Evolutionary conservation across 306 rosid genomes (phyloP).

Genomic region (Potentilla sterilis): DNA sequence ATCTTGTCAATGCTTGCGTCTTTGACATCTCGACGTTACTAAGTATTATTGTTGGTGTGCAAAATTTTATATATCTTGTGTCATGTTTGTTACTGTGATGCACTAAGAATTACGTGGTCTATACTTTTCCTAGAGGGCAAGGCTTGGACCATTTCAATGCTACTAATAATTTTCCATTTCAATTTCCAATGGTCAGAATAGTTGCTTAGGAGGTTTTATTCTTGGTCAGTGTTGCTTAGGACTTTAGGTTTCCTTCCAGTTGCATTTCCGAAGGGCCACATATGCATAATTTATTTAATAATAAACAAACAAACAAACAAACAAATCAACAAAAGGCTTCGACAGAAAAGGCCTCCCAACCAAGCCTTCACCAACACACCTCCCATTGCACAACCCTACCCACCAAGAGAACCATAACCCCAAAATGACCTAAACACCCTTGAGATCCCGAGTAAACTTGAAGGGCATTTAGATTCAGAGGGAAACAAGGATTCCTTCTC

Average conservation of each 20-base stretch:
- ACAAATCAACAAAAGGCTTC: background rate
- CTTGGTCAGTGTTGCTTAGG: background rate
- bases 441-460: no score
- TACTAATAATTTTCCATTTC: background rate
- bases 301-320: background rate
- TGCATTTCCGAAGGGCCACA: background rate
- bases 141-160: slow-evolving; percentile 8
- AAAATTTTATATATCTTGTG: background rate
- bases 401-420: background rate
- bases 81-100: background rate
- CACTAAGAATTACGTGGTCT: background rate
- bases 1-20: slow-evolving; percentile 16
- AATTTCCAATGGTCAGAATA: background rate
- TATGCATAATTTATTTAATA: background rate
- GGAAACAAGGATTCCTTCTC: slow-evolving; percentile 35
- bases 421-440: background rate
- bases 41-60: background rate
- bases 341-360: no score
- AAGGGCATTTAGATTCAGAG: background rate
- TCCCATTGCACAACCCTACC: slow-evolving; percentile 4
- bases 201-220: background rate
- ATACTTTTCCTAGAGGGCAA: background rate
- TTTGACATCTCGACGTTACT: slow-evolving; percentile 16
- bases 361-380: background rate
- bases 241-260: background rate